Evolutionary conservation across 345 rosid genomes (phyloP).

Genomic region (Hibiscus trionum): DNA sequence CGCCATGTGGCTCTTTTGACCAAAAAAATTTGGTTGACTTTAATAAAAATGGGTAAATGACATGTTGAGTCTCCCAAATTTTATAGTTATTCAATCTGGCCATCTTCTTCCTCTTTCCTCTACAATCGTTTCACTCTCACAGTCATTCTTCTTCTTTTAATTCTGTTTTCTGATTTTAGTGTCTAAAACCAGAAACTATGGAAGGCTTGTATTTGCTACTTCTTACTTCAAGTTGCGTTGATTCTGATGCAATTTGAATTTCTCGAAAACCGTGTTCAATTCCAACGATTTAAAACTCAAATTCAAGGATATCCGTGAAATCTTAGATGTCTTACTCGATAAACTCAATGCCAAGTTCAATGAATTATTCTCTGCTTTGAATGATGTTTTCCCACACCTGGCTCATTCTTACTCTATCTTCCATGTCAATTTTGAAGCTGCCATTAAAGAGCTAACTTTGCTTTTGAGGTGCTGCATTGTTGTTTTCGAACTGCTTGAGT

Average conservation of each 20-base stretch:
- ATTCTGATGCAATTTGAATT: slow-evolving; percentile 15
- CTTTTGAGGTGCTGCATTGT: too few species aligned
- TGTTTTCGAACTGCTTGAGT: slow-evolving; percentile 14
- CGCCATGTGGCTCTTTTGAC: too few species aligned
- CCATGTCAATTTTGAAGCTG: slow-evolving; percentile 15
- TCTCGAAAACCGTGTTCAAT: neutral
- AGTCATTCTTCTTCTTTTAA: too few species aligned
- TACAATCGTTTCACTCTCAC: neutral
- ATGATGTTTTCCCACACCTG: slow-evolving; percentile 3
- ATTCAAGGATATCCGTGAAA: too few species aligned
- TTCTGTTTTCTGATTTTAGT: neutral
- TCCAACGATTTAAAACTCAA: too few species aligned
- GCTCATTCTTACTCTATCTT: slow-evolving; percentile 11
- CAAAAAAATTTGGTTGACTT: too few species aligned
- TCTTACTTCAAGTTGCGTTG: slow-evolving; percentile 14
- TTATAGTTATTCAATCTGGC: too few species aligned
- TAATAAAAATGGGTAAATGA: too few species aligned
- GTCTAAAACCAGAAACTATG: slow-evolving; percentile 5
- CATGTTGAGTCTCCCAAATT: too few species aligned
- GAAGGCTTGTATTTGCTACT: slow-evolving; percentile 29
- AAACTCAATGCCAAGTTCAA: slow-evolving; percentile 30
- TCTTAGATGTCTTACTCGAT: slow-evolving; percentile 20
- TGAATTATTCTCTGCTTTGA: slow-evolving; percentile 24
- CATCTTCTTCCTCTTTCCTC: too few species aligned
- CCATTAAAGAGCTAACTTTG: slow-evolving; percentile 22